Conservation (phyloP, 1,139 yeast species). For the Debaryomyces sp. region DNA sequence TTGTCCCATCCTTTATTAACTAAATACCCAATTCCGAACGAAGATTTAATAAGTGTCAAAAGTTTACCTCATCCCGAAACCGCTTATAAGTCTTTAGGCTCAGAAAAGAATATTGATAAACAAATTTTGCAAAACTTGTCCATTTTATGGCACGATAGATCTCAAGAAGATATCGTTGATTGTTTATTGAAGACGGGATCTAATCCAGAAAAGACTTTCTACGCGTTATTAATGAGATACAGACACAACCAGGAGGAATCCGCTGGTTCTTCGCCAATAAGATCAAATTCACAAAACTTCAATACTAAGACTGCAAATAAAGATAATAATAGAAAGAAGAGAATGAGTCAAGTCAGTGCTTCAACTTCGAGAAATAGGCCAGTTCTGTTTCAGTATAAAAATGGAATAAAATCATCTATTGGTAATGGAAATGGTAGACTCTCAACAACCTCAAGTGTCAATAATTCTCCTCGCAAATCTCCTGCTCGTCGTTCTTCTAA, state of each 20-base stretch:
- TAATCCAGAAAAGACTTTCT: slow-evolving; percentile 75
- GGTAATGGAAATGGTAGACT: slow-evolving; percentile 23
- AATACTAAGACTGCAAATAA: slow-evolving; percentile 23
- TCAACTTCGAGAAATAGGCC: slow-evolving; percentile 59
- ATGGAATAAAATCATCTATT: slow-evolving; percentile 26
- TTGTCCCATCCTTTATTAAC: slow-evolving; percentile 73
- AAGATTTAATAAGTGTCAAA: slow-evolving; percentile 52
- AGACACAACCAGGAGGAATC: slow-evolving; percentile 49
- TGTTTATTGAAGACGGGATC: slow-evolving; percentile 59
- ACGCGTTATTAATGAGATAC: slow-evolving; percentile 62
- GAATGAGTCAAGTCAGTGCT: slow-evolving; percentile 55
- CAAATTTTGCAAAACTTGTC: slow-evolving; percentile 69
- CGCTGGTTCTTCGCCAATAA: slow-evolving; percentile 19
- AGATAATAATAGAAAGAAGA: slow-evolving; percentile 42
- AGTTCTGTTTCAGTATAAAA: slow-evolving; percentile 52
- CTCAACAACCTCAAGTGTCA: slow-evolving; percentile 36
- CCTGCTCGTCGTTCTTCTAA: slow-evolving; percentile 19
- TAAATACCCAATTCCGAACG: slow-evolving; percentile 60
- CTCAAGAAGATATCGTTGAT: slow-evolving; percentile 55
- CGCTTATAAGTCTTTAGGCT: slow-evolving; percentile 51
- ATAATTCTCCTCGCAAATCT: slow-evolving; percentile 32
- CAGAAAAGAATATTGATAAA: slow-evolving; percentile 55
- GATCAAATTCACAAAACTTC: slow-evolving; percentile 16
- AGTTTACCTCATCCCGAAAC: slow-evolving; percentile 68
- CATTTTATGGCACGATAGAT: slow-evolving; percentile 75